Evolutionary conservation across 805 yeast genomes (phyloP).

Genomic region (Saturnispora gosingensis): DNA sequence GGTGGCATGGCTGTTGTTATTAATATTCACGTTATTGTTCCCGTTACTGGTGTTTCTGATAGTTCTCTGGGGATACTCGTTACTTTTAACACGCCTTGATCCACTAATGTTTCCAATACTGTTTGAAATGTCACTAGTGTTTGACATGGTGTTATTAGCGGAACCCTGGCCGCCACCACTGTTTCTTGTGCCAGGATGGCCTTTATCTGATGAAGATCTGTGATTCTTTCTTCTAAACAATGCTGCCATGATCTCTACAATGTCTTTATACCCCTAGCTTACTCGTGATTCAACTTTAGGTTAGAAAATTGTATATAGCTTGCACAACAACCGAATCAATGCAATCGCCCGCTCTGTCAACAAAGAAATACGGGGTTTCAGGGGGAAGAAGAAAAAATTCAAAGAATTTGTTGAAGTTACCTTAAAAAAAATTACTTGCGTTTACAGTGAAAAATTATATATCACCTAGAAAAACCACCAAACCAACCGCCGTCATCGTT

Average conservation of each 20-base stretch:
- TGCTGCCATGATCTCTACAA: neutral
- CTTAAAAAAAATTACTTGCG: neutral
- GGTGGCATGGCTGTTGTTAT: neutral
- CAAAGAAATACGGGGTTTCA: neutral
- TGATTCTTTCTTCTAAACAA: conserved; percentile 1
- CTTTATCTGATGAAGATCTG: neutral
- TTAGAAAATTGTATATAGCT: neutral
- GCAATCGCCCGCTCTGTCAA: neutral
- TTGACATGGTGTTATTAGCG: neutral
- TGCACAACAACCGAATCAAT: neutral
- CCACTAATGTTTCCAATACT: neutral
- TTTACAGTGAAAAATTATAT: neutral
- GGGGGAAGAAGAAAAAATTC: neutral
- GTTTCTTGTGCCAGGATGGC: neutral
- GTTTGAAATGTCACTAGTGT: neutral
- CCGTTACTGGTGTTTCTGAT: neutral
- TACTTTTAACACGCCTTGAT: neutral
- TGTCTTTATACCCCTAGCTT: neutral
- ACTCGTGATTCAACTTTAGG: neutral
- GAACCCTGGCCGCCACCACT: neutral
- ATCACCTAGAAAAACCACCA: conserved; percentile 14
- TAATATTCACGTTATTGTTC: neutral
- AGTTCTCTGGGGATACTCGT: neutral
- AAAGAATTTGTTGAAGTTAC: neutral
- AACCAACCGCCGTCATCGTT: conserved; percentile 9